Evolutionary conservation across 441 rosid species (phyloP), one percentile per base, ranked within the genome.

Genomic region (Aquilaria agallochum): DNA sequence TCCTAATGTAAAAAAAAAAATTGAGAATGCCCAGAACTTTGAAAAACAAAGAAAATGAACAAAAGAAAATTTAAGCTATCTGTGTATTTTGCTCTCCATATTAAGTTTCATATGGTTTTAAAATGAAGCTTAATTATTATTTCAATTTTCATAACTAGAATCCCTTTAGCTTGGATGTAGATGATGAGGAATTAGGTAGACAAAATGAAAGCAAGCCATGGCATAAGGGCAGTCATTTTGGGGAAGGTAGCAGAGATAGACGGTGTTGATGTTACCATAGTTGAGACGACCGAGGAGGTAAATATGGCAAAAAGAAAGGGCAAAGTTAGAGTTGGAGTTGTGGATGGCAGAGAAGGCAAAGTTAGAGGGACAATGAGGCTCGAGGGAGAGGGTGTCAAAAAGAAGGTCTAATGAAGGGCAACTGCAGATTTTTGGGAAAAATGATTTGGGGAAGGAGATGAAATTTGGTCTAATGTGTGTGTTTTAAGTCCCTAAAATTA

Each of bases 321-420:
- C 82, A 64, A 87, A 20, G 27, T 20, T 20, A 20, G 27, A 20
- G 27, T 20, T 20, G 27, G 27, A 20, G 27, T 20, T 20, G 27
- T 20, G 27, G 27, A 20, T 20, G 27, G 27, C 85, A 8, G 89
- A 71, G 96, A 90, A 88, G 1, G 92, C 94, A 31, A 80, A 80
- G 67, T 93, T 96, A 31, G 96, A 90, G 57, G 97, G 88, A 1
- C 97, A 82, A 78, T 93, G 97, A 0, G 98, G 97, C 72, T 90
- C 90, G 11, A 90, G 67, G 12, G 90, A 53, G 36, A 84, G 70
- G 13, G 68, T 80, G 31, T 84, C 88, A 80, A 8, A 80, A 70
- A 0, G 76, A 59, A 71, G 78, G 61, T 86, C 92, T 56, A 86
- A 88, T 11, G 90, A 83, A 62, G 80, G 79, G 15, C 94, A 89